Conservation (phyloP, 176 grass and related monocot species). For the Oropetium thomaeum region DNA sequence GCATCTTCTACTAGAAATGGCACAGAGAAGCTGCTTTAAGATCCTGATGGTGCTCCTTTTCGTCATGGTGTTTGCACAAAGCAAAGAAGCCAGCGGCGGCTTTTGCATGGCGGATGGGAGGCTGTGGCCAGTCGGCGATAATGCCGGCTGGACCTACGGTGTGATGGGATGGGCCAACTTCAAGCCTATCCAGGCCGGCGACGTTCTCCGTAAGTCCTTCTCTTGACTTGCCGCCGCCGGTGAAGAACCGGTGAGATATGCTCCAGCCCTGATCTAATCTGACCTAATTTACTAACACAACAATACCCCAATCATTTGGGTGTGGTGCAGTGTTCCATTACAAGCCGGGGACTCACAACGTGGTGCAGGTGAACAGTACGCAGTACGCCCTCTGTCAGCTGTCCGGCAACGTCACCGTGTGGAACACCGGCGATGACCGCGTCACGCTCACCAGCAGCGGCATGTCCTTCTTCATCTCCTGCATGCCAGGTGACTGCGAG, state of each 20-base stretch:
- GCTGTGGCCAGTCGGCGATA: not conserved
- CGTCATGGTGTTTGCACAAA: not conserved
- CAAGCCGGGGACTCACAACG: slow-evolving; percentile 29
- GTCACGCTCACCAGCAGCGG: slow-evolving; percentile 29
- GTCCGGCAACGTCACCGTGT: not conserved
- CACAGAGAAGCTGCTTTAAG: not conserved
- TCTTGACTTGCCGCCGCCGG: too few species aligned
- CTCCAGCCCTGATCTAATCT: too few species aligned
- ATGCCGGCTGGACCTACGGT: not conserved
- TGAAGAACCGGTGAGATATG: too few species aligned
- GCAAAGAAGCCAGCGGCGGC: not conserved
- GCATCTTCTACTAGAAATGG: too few species aligned
- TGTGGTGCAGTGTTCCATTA: slow-evolving; percentile 40
- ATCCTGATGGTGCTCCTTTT: not conserved
- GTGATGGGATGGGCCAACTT: slow-evolving; percentile 19
- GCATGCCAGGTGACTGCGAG: slow-evolving; percentile 25
- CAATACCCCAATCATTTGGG: not conserved
- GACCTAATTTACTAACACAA: not conserved
- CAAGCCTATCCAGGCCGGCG: slow-evolving; percentile 13
- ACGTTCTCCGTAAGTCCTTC: not conserved
- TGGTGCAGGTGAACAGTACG: slow-evolving; percentile 19
- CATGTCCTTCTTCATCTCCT: slow-evolving; percentile 47
- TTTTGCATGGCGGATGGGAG: not conserved
- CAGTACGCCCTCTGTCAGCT: slow-evolving; percentile 29
- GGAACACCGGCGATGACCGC: slow-evolving; percentile 24